Evolutionary conservation across 768 basidiomycete species (phyloP), one percentile per base, ranked within the genome.

Genomic region (Pulveroboletus sp.): DNA sequence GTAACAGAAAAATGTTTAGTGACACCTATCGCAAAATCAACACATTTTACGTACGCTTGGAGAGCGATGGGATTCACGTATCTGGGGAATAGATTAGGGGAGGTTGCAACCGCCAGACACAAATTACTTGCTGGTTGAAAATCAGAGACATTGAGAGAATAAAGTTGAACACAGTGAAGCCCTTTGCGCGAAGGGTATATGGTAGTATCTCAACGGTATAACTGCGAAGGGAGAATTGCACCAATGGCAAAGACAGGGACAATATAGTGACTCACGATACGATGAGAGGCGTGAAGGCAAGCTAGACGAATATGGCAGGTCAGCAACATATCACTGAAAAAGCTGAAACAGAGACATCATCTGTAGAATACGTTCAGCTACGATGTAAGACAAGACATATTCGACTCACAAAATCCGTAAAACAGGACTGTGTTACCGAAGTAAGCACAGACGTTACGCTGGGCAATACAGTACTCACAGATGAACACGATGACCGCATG

Each of bases 401-500:
- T 21, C 33, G 17, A 11, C 65, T 63, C 46, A 68, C 68, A 73
- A 52, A 69, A 71, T 8, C 57, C 66, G 54, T 75, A 73, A 56
- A 63, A 73, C 30, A 75, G 42, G 66, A 73, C 72, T 62, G 55
- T 24, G 24, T 46, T 17, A 11, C 14, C 6, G 14, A 35, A 21
- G 39, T 43, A 28, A 62, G 46, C 14, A 8, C 43, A 38, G 15
- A 12, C 15, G 24, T 35, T 4, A 12, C 9, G 24, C 6, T 11
- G 3, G 18, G 8, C 17, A n/a, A 30, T 18, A 18, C 8, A 3
- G 11, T 14, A 64, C 70, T 58, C 50, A 71, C 70, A 76, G 45
- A 77, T 76, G 56, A 76, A 71, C 17, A 72, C 74, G 43, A 77
- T 70, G 57, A 74, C 70, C 7, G 76, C 70, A 52, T 77, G 71